Evolutionary conservation across 768 basidiomycete genomes (phyloP).

Genomic region (Lanmaoa rubissima): DNA sequence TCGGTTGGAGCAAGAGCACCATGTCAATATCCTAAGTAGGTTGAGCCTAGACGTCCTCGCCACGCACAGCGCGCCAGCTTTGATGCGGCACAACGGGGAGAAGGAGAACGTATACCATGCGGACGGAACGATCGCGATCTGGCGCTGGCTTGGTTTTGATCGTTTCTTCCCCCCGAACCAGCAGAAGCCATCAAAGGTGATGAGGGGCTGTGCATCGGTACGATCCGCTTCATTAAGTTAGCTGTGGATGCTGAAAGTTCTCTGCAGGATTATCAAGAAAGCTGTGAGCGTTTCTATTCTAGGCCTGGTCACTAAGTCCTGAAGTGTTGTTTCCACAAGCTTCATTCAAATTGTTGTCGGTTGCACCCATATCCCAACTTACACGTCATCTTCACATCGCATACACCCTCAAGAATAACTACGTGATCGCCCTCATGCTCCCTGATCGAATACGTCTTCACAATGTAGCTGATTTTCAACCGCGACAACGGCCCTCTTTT

Average conservation of each 20-base stretch:
- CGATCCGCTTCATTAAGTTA: slow-evolving; percentile 15
- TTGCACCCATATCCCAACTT: slow-evolving; percentile 42
- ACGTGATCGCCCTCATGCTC: slow-evolving; percentile 49
- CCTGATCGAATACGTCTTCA: slow-evolving; percentile 42
- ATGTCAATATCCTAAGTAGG: slow-evolving; percentile 38
- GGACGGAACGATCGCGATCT: slow-evolving; percentile 55
- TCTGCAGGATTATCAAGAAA: slow-evolving; percentile 71
- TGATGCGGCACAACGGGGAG: slow-evolving; percentile 36
- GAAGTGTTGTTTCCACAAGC: slow-evolving; percentile 36
- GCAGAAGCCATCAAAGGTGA: slow-evolving; percentile 33
- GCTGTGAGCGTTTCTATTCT: slow-evolving; percentile 45
- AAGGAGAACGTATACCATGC: slow-evolving; percentile 32
- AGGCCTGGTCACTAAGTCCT: not conserved
- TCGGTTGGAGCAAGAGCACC: not conserved
- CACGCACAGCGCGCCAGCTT: slow-evolving; percentile 52
- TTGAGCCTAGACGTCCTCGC: slow-evolving; percentile 52
- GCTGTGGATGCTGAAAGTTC: not conserved
- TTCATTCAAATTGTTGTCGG: slow-evolving; percentile 63
- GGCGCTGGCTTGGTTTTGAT: slow-evolving; percentile 66
- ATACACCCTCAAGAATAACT: slow-evolving; percentile 47
- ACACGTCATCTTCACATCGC: slow-evolving; percentile 40
- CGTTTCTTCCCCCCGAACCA: slow-evolving; percentile 59
- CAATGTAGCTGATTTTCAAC: slow-evolving; percentile 46
- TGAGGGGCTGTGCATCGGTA: slow-evolving; percentile 64
- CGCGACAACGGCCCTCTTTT: slow-evolving; percentile 43